Conservation (phyloP, 495 filamentous ascomycete species). For the Aspergillus olivimuriae region DNA sequence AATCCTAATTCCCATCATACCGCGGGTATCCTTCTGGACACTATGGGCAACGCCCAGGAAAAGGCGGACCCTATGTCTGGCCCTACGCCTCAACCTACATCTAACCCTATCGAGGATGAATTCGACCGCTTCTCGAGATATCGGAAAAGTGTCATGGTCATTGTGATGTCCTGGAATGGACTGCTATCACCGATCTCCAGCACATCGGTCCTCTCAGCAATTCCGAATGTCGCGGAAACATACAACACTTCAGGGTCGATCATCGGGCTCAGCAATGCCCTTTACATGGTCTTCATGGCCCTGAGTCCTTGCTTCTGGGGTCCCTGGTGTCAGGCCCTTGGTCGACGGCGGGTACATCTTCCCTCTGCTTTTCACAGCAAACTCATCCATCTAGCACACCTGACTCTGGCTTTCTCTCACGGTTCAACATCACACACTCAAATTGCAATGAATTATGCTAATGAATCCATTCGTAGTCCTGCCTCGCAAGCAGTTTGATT, state of each 20-base stretch:
- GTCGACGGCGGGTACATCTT: conserved; percentile 6
- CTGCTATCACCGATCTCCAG: conserved; percentile 11
- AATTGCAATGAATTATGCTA: too few relatives aligned
- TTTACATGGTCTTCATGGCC: conserved; percentile 14
- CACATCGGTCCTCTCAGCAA: conserved; percentile 11
- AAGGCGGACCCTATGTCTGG: too few relatives aligned
- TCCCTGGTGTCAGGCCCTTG: conserved; percentile 8
- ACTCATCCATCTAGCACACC: too few relatives aligned
- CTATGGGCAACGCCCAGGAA: not conserved
- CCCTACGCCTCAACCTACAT: not conserved
- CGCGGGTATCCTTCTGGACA: not conserved
- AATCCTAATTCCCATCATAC: too few relatives aligned
- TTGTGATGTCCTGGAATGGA: conserved; percentile 6
- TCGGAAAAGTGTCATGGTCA: conserved; percentile 7
- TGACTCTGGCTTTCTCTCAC: too few relatives aligned
- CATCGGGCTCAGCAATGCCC: conserved; percentile 11
- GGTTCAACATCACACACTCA: too few relatives aligned
- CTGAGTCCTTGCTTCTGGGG: conserved; percentile 13
- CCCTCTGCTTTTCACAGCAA: not conserved
- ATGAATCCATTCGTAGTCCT: conserved; percentile 3
- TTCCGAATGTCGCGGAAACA: conserved; percentile 11
- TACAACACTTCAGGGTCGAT: conserved; percentile 11
- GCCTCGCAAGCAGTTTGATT: conserved; percentile 4
- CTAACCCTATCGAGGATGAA: not conserved
- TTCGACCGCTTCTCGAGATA: conserved; percentile 4